Evolutionary conservation across 2,329 filamentous ascomycete species (phyloP), one percentile per base, ranked within the genome.

Genomic region (Aspergillus quadricinctus): DNA sequence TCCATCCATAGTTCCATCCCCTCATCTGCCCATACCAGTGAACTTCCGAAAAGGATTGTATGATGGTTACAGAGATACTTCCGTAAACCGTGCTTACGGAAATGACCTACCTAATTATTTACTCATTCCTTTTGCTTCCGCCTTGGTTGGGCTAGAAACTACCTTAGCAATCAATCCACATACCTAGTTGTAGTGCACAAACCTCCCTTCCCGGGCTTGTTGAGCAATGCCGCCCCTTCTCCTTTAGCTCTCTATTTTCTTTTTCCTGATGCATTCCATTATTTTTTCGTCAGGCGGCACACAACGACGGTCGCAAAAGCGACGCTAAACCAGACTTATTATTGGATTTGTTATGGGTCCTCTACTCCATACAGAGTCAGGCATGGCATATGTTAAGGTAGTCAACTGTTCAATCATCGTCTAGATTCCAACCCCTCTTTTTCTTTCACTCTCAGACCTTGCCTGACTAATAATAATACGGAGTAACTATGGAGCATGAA

Each of bases 301-400:
- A 59, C 58, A 57, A 49, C 57, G 61, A 66, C 59, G 64, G 63
- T 66, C 66, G 66, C 64, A 66, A 68, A 17, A 65, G 61, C 62
- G 60, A 69, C 65, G 56, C 63, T 69, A 66, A 68, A 60, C 60
- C 60, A 49, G 55, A 57, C 65, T 65, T 65, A 66, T 67, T 67
- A 70, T 71, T 70, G 69, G 68, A 71, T 69, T 63, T 69, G 64
- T 65, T 65, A 70, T 70, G 68, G 69, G 68, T 66, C 67, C 62
- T 23, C 23, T 23, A 23, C 23, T 23, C 23, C 23, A 23, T 62
- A 14, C 53, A 52, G 56, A 62, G 56, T 59, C 52, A 61, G 60
- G 52, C 50, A 23, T 37, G 19, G 49, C 29, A 54, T 49, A 56
- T 49, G 46, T 58, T 46, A 25, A 1, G 7, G 5, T 14, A 14